A percentile compares a stretch with the other conserved stretches of the same genome.
phyloP scores from a whole-genome alignment of 1,284 basidiomycete genomes.

The Peniophora sp. region DNA sequence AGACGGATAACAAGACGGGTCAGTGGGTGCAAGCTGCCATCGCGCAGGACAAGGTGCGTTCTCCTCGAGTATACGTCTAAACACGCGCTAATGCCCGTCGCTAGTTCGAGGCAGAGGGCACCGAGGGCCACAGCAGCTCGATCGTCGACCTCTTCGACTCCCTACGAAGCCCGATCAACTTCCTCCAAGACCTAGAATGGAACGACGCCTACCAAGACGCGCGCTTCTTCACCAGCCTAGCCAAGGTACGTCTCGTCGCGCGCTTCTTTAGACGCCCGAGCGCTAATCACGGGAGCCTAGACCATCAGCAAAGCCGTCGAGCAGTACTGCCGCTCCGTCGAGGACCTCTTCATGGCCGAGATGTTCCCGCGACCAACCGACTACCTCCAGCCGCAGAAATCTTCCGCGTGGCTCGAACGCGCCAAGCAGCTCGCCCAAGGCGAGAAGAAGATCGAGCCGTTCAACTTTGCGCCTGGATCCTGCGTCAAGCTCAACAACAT shows the following conservation, averaged over 20 bases:
- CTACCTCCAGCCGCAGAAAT: conserved; percentile 72
- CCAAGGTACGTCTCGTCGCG: conserved; percentile 52
- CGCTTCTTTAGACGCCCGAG: too few relatives aligned
- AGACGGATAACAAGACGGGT: conserved; percentile 84
- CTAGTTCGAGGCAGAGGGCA: conserved; percentile 80
- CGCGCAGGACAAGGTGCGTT: conserved; percentile 73
- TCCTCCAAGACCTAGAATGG: conserved; percentile 89
- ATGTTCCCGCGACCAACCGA: conserved; percentile 85
- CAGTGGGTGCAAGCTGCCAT: conserved; percentile 95
- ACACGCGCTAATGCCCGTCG: conserved; percentile 3
- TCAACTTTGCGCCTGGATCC: conserved; percentile 89
- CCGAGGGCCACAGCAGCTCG: conserved; percentile 87
- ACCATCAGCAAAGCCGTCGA: conserved; percentile 89
- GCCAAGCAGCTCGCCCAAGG: conserved; percentile 77
- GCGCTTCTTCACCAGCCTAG: conserved; percentile 79
- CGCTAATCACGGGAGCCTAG: conserved; percentile 30
- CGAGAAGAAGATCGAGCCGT: conserved; percentile 89
- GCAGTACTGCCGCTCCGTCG: conserved; percentile 84
- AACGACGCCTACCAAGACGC: conserved; percentile 86
- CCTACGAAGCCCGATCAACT: conserved; percentile 83
- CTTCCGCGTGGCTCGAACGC: conserved; percentile 92
- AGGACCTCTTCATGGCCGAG: conserved; percentile 86
- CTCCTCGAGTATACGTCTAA: background rate
- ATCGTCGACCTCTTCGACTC: conserved; percentile 96
- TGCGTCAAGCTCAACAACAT: conserved; percentile 99